phyloP scores from a whole-genome alignment of 768 basidiomycete species.

The Coprinopsis sp. region DNA sequence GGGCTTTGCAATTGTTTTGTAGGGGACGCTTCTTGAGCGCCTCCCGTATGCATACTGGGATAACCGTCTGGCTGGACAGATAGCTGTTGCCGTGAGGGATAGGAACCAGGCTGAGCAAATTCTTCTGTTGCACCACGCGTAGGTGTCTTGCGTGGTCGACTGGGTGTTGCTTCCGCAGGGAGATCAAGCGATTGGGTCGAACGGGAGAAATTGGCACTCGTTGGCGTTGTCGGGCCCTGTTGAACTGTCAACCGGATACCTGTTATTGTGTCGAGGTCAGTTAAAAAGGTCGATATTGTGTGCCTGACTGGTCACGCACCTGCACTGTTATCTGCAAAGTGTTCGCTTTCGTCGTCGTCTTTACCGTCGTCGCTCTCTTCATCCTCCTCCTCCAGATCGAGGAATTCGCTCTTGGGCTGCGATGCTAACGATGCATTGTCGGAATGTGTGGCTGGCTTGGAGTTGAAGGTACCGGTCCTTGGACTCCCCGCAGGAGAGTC shows the following conservation, averaged over 20 bases:
- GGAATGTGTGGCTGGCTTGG: slow-evolving; percentile 16
- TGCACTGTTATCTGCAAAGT: neutral
- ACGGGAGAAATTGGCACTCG: slow-evolving; percentile 3
- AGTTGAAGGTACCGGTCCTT: slow-evolving; percentile 32
- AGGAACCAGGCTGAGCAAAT: slow-evolving; percentile 43
- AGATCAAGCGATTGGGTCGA: slow-evolving; percentile 2
- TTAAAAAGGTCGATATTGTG: slow-evolving; percentile 9
- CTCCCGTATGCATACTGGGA: neutral
- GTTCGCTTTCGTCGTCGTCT: slow-evolving; percentile 31
- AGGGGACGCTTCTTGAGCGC: slow-evolving; percentile 11
- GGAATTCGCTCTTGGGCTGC: slow-evolving; percentile 47
- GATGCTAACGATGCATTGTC: slow-evolving; percentile 9
- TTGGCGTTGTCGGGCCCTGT: slow-evolving; percentile 6
- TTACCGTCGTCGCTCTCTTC: slow-evolving; percentile 39
- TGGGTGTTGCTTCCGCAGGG: slow-evolving; percentile 14
- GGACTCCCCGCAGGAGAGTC: slow-evolving; percentile 63
- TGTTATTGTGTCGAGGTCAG: slow-evolving; percentile 19
- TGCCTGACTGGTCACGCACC: slow-evolving; percentile 1
- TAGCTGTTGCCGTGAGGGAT: slow-evolving; percentile 18
- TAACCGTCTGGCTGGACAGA: slow-evolving; percentile 2
- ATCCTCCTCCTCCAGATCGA: slow-evolving; percentile 58
- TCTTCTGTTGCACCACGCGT: slow-evolving; percentile 44
- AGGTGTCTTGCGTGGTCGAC: slow-evolving; percentile 22
- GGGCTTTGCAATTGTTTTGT: slow-evolving; percentile 8
- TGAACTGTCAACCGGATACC: slow-evolving; percentile 4